phyloP scores from a whole-genome alignment of 1,139 yeast genomes.

The Debaryomyces robertsiae region DNA sequence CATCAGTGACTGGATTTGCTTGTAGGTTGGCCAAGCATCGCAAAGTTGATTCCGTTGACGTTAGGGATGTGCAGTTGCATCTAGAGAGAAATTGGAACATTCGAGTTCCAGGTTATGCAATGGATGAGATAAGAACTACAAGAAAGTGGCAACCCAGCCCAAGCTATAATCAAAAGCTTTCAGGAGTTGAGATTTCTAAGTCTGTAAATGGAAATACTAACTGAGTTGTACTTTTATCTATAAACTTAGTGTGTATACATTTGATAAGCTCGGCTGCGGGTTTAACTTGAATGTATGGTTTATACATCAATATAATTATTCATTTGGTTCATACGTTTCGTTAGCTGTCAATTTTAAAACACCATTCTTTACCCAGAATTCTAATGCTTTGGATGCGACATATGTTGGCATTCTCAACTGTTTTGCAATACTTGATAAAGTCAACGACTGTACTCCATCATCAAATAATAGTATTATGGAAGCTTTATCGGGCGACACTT shows the following conservation, averaged over 20 bases:
- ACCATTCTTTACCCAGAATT: constrained; percentile 59
- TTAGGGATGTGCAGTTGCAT: constrained; percentile 87
- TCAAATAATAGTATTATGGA: constrained; percentile 60
- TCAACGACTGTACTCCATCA: constrained; percentile 29
- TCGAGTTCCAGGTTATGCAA: constrained; percentile 87
- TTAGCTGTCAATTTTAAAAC: constrained; percentile 43
- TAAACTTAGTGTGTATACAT: too few relatives aligned
- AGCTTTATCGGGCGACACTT: constrained; percentile 73
- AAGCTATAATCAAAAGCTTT: constrained; percentile 68
- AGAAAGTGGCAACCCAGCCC: constrained; percentile 79
- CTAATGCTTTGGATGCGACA: constrained; percentile 40
- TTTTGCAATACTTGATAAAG: constrained; percentile 29
- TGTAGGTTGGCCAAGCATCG: constrained; percentile 94
- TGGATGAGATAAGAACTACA: constrained; percentile 86
- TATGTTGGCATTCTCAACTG: constrained; percentile 41
- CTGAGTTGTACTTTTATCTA: constrained; percentile 10
- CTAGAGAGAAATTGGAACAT: constrained; percentile 95
- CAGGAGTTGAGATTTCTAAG: constrained; percentile 56
- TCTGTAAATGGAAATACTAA: constrained; percentile 28
- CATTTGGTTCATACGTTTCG: constrained; percentile 27
- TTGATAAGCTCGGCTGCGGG: too few relatives aligned
- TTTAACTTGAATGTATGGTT: too few relatives aligned
- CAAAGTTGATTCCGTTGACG: constrained; percentile 84
- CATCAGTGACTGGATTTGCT: constrained; percentile 87
- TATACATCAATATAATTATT: constrained; percentile 9